Conservation (phyloP, 2,329 filamentous ascomycete species). For the Fusarium chuoi region DNA sequence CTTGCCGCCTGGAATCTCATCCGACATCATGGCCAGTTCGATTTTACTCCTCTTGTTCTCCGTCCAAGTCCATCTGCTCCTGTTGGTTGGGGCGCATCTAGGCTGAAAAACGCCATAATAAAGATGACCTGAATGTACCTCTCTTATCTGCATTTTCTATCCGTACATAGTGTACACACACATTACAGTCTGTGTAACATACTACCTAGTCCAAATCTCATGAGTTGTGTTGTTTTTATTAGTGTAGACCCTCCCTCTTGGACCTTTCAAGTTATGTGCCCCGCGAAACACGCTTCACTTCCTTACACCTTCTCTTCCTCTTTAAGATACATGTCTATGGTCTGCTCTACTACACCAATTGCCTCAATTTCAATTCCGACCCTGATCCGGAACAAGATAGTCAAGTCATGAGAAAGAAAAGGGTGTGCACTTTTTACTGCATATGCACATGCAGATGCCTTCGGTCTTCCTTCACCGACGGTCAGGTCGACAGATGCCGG, state of each 20-base stretch:
- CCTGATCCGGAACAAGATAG: not conserved
- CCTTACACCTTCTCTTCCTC: not conserved
- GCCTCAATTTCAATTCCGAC: slow-evolving; percentile 5
- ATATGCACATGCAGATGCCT: slow-evolving; percentile 1
- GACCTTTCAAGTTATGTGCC: not conserved
- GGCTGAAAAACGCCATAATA: slow-evolving; percentile 10
- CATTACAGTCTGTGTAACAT: not conserved
- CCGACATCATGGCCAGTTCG: not conserved
- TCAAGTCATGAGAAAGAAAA: not conserved
- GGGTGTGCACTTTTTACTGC: not conserved
- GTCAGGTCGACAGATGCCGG: slow-evolving; percentile 14
- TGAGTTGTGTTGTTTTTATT: not conserved
- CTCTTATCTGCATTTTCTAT: slow-evolving; percentile 11
- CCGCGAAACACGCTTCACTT: not conserved
- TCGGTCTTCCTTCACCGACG: slow-evolving; percentile 1
- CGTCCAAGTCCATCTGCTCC: slow-evolving; percentile 7
- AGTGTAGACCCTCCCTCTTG: not conserved
- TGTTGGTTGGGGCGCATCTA: slow-evolving; percentile 33
- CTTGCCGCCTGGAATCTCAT: not conserved
- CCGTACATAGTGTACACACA: not conserved
- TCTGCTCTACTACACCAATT: slow-evolving; percentile 19
- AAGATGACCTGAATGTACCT: slow-evolving; percentile 5
- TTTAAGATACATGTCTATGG: not conserved
- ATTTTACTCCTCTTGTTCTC: not conserved
- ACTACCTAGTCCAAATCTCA: not conserved